These are phyloP conservation scores for Chalciporus piperatoides DNA, from an alignment of 1,284 basidiomycete species.

Conservation along the genomic window DNA sequence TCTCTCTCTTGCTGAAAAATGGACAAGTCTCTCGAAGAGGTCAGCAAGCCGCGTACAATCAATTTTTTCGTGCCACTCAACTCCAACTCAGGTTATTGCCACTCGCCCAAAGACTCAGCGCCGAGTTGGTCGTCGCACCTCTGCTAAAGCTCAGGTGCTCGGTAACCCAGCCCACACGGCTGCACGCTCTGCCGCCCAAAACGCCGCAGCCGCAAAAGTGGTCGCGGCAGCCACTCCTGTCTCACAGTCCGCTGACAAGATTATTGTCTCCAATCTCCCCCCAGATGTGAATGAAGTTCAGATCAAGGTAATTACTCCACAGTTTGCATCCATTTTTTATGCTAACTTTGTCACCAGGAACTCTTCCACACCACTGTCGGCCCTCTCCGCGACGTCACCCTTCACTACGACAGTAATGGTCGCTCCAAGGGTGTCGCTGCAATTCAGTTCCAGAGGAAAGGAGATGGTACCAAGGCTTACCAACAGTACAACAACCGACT, in stretches of 20 bases:
- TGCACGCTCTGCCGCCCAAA: conserved; percentile 47
- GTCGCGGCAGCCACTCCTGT: conserved; percentile 35
- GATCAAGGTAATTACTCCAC: conserved; percentile 67
- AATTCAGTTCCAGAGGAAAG: conserved; percentile 82
- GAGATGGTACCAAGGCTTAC: conserved; percentile 91
- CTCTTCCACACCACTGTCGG: conserved; percentile 92
- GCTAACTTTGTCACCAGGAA: conserved; percentile 55
- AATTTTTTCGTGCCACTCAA: conserved; percentile 22
- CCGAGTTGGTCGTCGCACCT: conserved; percentile 44
- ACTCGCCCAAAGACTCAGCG: conserved; percentile 52
- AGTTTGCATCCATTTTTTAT: background rate
- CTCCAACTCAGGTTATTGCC: conserved; percentile 64
- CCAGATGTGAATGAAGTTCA: conserved; percentile 92
- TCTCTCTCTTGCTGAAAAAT: conserved; percentile 36
- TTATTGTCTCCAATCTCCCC: conserved; percentile 95
- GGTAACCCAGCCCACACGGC: conserved; percentile 49
- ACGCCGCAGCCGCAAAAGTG: conserved; percentile 40
- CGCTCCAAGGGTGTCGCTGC: conserved; percentile 89
- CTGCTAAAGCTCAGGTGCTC: conserved; percentile 50
- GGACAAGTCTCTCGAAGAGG: conserved; percentile 91
- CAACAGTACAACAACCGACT: conserved; percentile 96
- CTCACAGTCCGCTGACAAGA: conserved; percentile 71
- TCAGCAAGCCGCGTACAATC: conserved; percentile 42
- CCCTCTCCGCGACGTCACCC: conserved; percentile 76
- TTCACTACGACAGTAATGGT: conserved; percentile 84